These are phyloP conservation scores for Diphasiastrum complanatum DNA, from an alignment of 83 land plant species.

Conservation along the genomic window DNA sequence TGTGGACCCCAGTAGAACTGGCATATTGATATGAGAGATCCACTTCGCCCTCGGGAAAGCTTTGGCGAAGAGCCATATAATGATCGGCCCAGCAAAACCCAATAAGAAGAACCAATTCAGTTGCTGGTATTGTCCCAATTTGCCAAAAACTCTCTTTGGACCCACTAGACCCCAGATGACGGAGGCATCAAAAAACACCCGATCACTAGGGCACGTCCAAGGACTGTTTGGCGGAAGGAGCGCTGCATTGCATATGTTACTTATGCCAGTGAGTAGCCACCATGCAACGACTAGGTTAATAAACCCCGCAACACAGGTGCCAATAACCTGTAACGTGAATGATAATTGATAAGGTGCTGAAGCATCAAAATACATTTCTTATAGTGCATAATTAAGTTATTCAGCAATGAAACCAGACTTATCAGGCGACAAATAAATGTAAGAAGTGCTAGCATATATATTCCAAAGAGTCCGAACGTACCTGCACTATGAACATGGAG, in stretches of 20 bases:
- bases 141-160: slow-evolving; percentile 12
- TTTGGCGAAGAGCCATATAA: slow-evolving; percentile 46
- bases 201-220: slow-evolving; percentile 17
- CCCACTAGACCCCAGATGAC: slow-evolving; percentile 23
- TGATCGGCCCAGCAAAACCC: slow-evolving; percentile 33
- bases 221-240: slow-evolving; percentile 12
- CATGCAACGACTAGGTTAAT: slow-evolving; percentile 51
- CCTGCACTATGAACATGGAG: too few species aligned
- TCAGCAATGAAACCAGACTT: too few species aligned
- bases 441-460: too few species aligned
- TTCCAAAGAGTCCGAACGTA: too few species aligned
- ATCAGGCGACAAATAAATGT: too few species aligned
- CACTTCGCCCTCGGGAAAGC: slow-evolving; percentile 51
- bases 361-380: too few species aligned
- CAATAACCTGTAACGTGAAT: slow-evolving; percentile 63
- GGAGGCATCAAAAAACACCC: slow-evolving; percentile 20
- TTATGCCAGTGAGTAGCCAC: slow-evolving; percentile 15
- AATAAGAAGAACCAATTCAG: slow-evolving; percentile 20
- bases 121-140: not conserved
- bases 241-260: slow-evolving; percentile 15
- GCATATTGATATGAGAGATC: slow-evolving; percentile 74
- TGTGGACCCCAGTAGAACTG: slow-evolving; percentile 66
- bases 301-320: slow-evolving; percentile 54
- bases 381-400: too few species aligned
- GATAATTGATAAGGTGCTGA: too few species aligned